Evolutionary conservation across 306 rosid genomes (phyloP).

Genomic region (Adenanthera pavonina): DNA sequence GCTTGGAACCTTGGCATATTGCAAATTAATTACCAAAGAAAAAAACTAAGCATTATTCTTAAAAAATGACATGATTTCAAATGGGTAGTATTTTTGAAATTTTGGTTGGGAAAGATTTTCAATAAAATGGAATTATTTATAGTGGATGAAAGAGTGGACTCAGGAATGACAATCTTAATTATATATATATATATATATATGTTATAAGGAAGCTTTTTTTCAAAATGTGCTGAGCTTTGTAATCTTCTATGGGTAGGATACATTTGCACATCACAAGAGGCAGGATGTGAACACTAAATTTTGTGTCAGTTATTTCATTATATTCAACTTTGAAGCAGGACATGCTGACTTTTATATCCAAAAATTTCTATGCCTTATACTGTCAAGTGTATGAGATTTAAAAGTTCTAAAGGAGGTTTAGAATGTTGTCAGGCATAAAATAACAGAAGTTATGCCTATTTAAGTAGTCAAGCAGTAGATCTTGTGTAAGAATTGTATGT

Average conservation of each 20-base stretch:
- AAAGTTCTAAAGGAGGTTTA: slow-evolving; percentile 28
- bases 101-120: slow-evolving; percentile 12
- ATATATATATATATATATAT: neutral
- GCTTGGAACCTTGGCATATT: neutral
- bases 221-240: slow-evolving; percentile 6
- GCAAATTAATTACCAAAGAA: neutral
- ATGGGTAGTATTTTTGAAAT: slow-evolving; percentile 29
- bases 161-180: slow-evolving; percentile 16
- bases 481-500: neutral
- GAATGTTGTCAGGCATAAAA: slow-evolving; percentile 8
- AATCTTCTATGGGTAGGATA: neutral
- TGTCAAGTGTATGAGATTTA: slow-evolving; percentile 13
- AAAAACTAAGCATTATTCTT: neutral
- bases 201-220: slow-evolving; percentile 31
- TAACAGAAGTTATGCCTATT: neutral
- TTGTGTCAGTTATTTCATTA: slow-evolving; percentile 13
- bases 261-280: slow-evolving; percentile 17
- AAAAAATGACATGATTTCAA: slow-evolving; percentile 9
- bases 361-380: neutral
- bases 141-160: slow-evolving; percentile 28
- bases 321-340: neutral
- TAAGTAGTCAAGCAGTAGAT: slow-evolving; percentile 6
- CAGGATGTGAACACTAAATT: neutral
- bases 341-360: slow-evolving; percentile 8
- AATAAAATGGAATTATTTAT: slow-evolving; percentile 4